Evolutionary conservation across 768 basidiomycete species (phyloP).

Genomic region (Serendipita vermifera): DNA sequence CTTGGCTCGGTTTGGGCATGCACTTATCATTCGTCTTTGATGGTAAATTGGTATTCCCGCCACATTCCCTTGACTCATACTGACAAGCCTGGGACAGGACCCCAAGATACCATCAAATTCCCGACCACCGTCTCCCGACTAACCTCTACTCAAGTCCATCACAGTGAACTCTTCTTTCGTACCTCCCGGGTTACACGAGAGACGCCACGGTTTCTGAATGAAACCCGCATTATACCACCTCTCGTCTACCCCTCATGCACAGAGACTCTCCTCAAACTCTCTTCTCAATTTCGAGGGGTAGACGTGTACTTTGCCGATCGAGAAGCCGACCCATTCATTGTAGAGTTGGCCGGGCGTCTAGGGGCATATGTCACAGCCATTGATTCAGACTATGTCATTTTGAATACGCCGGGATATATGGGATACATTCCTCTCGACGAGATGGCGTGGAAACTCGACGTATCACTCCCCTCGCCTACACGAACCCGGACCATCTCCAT

Average conservation of each 20-base stretch:
- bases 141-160: conserved; percentile 43
- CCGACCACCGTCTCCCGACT: conserved; percentile 49
- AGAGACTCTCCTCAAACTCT: conserved; percentile 31
- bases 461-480: background rate
- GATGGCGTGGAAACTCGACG: conserved; percentile 45
- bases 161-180: conserved; percentile 63
- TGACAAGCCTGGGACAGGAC: conserved; percentile 35
- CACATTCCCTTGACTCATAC: background rate
- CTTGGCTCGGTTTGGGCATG: conserved; percentile 58
- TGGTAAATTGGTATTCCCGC: too few species aligned
- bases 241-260: conserved; percentile 47
- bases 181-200: conserved; percentile 56
- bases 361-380: conserved; percentile 62
- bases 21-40: conserved; percentile 69
- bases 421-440: conserved; percentile 69
- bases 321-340: conserved; percentile 30
- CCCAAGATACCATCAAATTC: conserved; percentile 60
- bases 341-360: conserved; percentile 63
- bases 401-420: conserved; percentile 51
- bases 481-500: conserved; percentile 9
- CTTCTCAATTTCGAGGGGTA: conserved; percentile 7
- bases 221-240: conserved; percentile 64
- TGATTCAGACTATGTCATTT: conserved; percentile 73
- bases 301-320: conserved; percentile 15
- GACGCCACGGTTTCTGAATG: conserved; percentile 52